Evolutionary conservation across 2,329 filamentous ascomycete genomes (phyloP), one percentile per base, ranked within the genome.

Genomic region (Monosporascus sp.): DNA sequence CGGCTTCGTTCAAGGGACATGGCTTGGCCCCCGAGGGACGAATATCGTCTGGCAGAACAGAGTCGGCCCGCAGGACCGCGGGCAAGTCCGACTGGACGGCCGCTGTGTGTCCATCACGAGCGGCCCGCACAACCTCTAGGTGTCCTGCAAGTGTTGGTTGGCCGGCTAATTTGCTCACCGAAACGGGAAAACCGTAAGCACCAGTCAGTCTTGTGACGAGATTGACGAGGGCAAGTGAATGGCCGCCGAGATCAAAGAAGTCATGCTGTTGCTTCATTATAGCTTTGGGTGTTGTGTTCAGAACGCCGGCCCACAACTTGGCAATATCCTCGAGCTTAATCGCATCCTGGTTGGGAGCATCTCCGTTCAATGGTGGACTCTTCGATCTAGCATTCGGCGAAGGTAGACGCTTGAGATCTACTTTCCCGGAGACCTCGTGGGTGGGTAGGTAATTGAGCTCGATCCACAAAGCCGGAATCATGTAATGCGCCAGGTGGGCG

Each of bases 211-310:
- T 82, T 25, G 83, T 84, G n/a, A 88, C 83, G 25, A 93, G 77
- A 55, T 90, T 86, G 0, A 89, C 89, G n/a, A 93, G 79, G 2
- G 84, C 83, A 50, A 93, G 72, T 0, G 88, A 91, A 68, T 93
- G 89, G 0, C 89, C 89, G 37, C 89, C 89, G 2, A 93, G 74
- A 55, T 92, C 89, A 65, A 92, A 93, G 70, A 93, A 93, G 67
- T 85, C 87, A 66, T 90, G 85, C 56, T 89, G 84, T 2, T 75
- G 80, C 64, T 62, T 57, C 50, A 86, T 87, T 24, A 92, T 81
- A 20, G 80, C 75, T 41, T 71, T 77, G 9, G 76, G 72, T 0
- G 86, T 79, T n/a, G 87, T 79, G 57, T 86, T 84, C 15, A 93
- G 76, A 25, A 85, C 81, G 2, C 82, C 76, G 2, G 88, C 86